Evolutionary conservation across 2,329 filamentous ascomycete genomes (phyloP), one percentile per base, ranked within the genome.

Genomic region (Dothistroma septosporum): DNA sequence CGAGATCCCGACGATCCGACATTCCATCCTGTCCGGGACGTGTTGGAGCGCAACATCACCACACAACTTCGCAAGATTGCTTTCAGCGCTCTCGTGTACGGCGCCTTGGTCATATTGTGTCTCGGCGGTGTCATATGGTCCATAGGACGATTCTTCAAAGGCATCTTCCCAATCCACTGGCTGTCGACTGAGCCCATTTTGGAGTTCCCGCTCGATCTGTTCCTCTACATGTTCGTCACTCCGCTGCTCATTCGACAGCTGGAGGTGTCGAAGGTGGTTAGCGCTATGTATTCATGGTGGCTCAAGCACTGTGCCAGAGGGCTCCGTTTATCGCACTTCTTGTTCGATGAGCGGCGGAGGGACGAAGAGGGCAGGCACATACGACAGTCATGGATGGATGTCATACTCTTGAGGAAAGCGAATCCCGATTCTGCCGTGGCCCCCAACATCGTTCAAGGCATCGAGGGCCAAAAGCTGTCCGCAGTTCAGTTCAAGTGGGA

Each of bases 201-300:
- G 53, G 94, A 97, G 73, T 97, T 99, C 66, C 94, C 94, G 0
- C 85, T 96, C 62, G 93, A 99, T 71, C 81, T 99, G 1, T 80
- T 99, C 16, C 94, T 97, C 73, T 99, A 97, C 82, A 97, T 97
- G 76, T 96, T 97, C 74, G 79, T 97, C 52, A 94, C 97, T 81
- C 94, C 94, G 0, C 78, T 96, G 53, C 87, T 92, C 12, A 85
- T 97, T 67, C 88, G 85, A 68, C 87, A 91, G 68, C 88, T 96
- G 76, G 90, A 89, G 72, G 92, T 93, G 1, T 91, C 90, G 55
- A 89, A 96, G 71, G 88, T 86, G 0, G 79, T 99, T 2, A 89
- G 96, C 68, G 80, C 83, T 58, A 88, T 97, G 81, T 99, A 96
- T 73, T 87, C 87, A 8, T 97, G 93, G 93, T 99, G 94, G 91